Evolutionary conservation across 495 filamentous ascomycete species (phyloP).

Genomic region (Lasiosphaeria miniovina): DNA sequence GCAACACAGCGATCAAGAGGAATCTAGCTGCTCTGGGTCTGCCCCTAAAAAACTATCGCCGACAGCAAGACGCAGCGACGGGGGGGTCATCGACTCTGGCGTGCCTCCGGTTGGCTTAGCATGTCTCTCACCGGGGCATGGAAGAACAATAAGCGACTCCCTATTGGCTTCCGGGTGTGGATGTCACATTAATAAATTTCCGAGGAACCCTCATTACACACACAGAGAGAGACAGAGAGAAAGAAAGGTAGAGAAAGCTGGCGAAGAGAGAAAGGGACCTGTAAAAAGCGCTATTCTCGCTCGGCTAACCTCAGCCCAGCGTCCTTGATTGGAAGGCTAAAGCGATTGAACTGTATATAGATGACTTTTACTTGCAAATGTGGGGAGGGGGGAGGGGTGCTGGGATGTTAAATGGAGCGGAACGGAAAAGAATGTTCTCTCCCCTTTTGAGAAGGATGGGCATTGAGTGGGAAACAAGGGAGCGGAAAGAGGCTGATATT

Average conservation of each 20-base stretch:
- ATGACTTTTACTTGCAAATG: slow-evolving; percentile 16
- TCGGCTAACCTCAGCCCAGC: slow-evolving; percentile 11
- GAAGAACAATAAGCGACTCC: slow-evolving; percentile 1
- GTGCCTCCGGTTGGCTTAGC: slow-evolving; percentile 20
- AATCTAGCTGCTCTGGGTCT: background rate
- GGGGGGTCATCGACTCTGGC: slow-evolving; percentile 22
- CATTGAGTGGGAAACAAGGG: slow-evolving; percentile 23
- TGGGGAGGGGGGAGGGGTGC: slow-evolving; percentile 18
- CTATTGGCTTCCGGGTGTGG: slow-evolving; percentile 9
- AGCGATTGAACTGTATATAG: slow-evolving; percentile 20
- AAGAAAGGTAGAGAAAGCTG: background rate
- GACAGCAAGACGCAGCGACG: background rate
- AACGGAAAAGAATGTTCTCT: slow-evolving; percentile 11
- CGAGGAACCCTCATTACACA: slow-evolving; percentile 7
- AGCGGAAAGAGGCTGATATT: slow-evolving; percentile 18
- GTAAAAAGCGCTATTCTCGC: slow-evolving; percentile 12
- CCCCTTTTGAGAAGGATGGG: slow-evolving; percentile 15
- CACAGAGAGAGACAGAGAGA: too few species aligned
- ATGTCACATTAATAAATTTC: slow-evolving; percentile 18
- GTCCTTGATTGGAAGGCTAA: slow-evolving; percentile 31
- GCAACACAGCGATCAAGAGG: background rate
- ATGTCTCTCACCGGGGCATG: background rate
- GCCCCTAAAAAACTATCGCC: background rate
- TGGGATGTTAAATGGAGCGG: slow-evolving; percentile 25
- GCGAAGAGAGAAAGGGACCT: slow-evolving; percentile 8